phyloP scores from a whole-genome alignment of 2,329 filamentous ascomycete species.

The Colletotrichum truncatum region DNA sequence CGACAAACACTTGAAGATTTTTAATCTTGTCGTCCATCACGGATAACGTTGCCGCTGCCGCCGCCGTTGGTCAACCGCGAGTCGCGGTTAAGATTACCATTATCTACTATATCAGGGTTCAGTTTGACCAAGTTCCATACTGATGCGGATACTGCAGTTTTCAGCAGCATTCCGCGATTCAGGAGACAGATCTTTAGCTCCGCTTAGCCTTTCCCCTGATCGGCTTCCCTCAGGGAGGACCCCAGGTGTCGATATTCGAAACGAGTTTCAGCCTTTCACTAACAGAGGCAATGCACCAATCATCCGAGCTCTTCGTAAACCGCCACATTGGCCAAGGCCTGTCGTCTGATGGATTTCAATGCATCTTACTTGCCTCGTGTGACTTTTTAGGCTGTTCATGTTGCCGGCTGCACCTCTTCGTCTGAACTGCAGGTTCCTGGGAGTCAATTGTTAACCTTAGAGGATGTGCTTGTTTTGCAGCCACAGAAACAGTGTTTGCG shows the following conservation, averaged over 20 bases:
- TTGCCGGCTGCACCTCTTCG: background rate
- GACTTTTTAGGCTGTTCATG: background rate
- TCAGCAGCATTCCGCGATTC: constrained; percentile 3
- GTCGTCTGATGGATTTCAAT: constrained; percentile 1
- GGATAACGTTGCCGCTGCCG: background rate
- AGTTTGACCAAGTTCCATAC: constrained; percentile 1
- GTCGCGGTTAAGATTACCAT: constrained; percentile 21
- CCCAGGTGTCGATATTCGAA: background rate
- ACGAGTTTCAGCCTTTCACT: constrained; percentile 22
- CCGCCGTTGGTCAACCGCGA: background rate
- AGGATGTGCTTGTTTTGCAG: constrained; percentile 4
- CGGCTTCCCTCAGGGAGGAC: background rate
- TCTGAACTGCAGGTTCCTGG: background rate
- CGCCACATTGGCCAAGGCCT: background rate
- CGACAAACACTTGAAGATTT: background rate
- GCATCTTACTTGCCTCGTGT: background rate
- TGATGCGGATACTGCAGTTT: constrained; percentile 12
- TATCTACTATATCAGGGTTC: background rate
- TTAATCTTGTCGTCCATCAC: background rate
- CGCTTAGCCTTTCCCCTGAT: constrained; percentile 18
- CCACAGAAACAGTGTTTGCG: constrained; percentile 2
- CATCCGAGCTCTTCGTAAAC: constrained; percentile 9
- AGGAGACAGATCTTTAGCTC: background rate
- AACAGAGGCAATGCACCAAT: constrained; percentile 19
- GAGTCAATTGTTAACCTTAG: constrained; percentile 1